Percentiles rank a stretch among this genome's conserved stretches.
Conservation (phyloP, 371 early-diverging fungal species). For the Mucor plumbeus region DNA sequence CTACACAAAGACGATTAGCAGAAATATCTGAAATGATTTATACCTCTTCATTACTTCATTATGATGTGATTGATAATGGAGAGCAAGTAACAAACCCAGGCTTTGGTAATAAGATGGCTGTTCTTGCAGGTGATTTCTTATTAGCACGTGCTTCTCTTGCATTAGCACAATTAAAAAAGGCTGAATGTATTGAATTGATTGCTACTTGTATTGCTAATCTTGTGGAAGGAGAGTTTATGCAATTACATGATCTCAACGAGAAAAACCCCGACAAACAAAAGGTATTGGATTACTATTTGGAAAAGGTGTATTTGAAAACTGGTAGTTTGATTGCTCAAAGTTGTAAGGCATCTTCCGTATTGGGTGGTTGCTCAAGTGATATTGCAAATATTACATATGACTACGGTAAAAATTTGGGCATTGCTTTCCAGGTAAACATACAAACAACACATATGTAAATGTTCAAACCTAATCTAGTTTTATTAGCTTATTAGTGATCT, state of each 20-base stretch:
- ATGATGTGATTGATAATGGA: slow-evolving; percentile 87
- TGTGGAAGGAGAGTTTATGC: slow-evolving; percentile 97
- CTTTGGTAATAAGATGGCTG: slow-evolving; percentile 97
- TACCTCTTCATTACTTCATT: slow-evolving; percentile 93
- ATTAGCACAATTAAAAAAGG: slow-evolving; percentile 83
- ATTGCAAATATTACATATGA: slow-evolving; percentile 77
- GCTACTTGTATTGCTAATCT: slow-evolving; percentile 92
- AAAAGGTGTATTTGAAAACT: slow-evolving; percentile 95
- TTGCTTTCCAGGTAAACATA: slow-evolving; percentile 86
- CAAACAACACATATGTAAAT: background rate
- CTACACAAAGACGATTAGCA: slow-evolving; percentile 90
- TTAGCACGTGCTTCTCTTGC: slow-evolving; percentile 92
- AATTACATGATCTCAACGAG: slow-evolving; percentile 76
- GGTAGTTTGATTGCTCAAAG: slow-evolving; percentile 94
- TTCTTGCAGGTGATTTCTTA: slow-evolving; percentile 94
- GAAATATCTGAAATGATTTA: slow-evolving; percentile 98
- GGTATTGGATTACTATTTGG: slow-evolving; percentile 80
- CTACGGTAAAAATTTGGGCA: slow-evolving; percentile 89
- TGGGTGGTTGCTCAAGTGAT: slow-evolving; percentile 78
- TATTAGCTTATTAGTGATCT: slow-evolving; percentile 86
- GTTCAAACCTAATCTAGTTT: background rate
- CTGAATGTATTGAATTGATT: slow-evolving; percentile 92
- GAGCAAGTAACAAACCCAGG: slow-evolving; percentile 79
- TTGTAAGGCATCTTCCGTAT: slow-evolving; percentile 85
- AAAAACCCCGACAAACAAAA: slow-evolving; percentile 27